Evolutionary conservation across 2,329 filamentous ascomycete genomes (phyloP).

Genomic region (Fusarium paranaense): DNA sequence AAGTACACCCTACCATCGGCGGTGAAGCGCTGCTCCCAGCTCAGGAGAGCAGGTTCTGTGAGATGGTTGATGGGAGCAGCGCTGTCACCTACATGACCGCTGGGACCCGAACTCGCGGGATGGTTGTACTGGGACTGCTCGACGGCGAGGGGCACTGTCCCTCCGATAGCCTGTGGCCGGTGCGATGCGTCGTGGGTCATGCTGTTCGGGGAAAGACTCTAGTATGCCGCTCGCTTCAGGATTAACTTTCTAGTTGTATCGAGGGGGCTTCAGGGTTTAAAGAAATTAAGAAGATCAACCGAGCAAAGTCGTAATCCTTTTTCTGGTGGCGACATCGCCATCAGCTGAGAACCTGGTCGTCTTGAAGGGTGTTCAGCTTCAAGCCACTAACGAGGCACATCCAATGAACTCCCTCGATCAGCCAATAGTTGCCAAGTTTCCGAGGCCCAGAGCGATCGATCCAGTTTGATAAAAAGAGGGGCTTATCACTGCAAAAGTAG

Average conservation of each 20-base stretch:
- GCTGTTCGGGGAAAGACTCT: neutral
- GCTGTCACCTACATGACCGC: neutral
- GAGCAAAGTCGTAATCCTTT: neutral
- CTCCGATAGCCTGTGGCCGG: neutral
- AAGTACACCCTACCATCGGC: neutral
- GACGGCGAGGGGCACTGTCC: neutral
- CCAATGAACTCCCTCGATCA: neutral
- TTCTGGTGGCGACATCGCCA: neutral
- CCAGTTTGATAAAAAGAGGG: neutral
- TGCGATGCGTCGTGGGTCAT: neutral
- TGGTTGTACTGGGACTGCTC: neutral
- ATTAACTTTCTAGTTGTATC: neutral
- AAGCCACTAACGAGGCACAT: neutral
- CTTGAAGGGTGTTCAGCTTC: neutral
- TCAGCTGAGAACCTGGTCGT: neutral
- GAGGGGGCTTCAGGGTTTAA: neutral
- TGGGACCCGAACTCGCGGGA: neutral
- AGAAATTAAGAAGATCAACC: neutral
- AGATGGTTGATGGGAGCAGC: neutral
- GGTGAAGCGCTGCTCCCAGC: neutral
- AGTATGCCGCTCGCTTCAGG: neutral
- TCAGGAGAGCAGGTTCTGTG: neutral
- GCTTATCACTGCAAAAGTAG: neutral
- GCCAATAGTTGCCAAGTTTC: neutral
- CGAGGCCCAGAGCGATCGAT: neutral